Evolutionary conservation across 2,329 filamentous ascomycete species (phyloP), one percentile per base, ranked within the genome.

Genomic region (Lasiodiplodia gonubiensis): DNA sequence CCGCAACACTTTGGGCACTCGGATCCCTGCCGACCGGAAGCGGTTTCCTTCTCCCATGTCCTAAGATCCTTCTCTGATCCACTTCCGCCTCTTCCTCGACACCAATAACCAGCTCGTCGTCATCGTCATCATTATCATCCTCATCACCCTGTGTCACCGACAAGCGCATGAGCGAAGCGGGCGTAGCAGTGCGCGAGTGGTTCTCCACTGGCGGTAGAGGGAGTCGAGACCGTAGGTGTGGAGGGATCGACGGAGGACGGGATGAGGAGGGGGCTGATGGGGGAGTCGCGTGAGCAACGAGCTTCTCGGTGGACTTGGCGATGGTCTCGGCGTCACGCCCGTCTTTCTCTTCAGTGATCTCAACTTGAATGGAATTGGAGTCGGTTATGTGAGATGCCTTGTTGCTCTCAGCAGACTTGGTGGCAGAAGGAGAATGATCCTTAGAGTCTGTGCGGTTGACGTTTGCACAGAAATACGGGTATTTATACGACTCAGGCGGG

Each of bases 11-110:
- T 46, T 21, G n/a, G 46, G 37, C 21, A 27, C 46, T 10, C 39
- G 57, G 51, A 2, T 25, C 18, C 39, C 25, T 49, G 11, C 27
- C 39, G n/a, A 4, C n/a, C 27, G 30, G 8, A 8, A 18, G 11
- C 8, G 42, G 21, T 1, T n/a, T n/a, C 18, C 42, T 30, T 21
- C 59, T 33, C 2, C 42, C 46, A 10, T 30, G n/a, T 14, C 59
- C 59, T 8, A 63, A 21, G 18, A 63, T 23, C n/a, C n/a, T 21
- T 3, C 59, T 30, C n/a, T 5, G 51, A 35, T 63, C 59, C 4
- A 25, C 18, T 46, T 63, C 59, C 30, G 30, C 25, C 59, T 23
- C 11, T 12, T 63, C 59, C n/a, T 48, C 57, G 14, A 11, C 59
- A 2, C 30, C 59, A n/a, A 63, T 30, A 5, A 63, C 2, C 14